Evolutionary conservation across 176 grass and related monocot genomes (phyloP), one percentile per base, ranked within the genome.

Genomic region (Rhynchospora pubera): DNA sequence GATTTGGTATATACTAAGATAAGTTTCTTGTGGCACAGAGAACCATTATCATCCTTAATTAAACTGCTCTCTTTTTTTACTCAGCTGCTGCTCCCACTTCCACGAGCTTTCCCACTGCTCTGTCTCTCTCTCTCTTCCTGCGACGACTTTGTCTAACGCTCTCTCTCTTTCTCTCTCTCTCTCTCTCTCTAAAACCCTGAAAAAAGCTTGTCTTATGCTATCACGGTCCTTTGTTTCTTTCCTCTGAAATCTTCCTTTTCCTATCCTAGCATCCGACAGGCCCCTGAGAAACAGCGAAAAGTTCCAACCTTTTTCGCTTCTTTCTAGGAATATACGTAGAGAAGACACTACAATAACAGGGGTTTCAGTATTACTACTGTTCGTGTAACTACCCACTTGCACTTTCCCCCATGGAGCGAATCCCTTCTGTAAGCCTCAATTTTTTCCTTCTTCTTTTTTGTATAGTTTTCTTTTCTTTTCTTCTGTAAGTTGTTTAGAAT

Each of bases 161-260:
- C n/a, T n/a, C n/a, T n/a, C n/a, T n/a, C n/a, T n/a, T n/a, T n/a
- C 19, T 70, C 65, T 26, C 44, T 61, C 52, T 79, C 77, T 62
- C 30, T n/a, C 76, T 44, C 77, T 53, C 77, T 28, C 15, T 19
- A 79, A 61, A 79, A 12, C 22, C 32, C 21, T 11, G n/a, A 30
- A 51, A 82, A 82, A 47, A 52, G 21, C 47, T 82, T 65, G 79
- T 82, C 79, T 82, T 74, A n/a, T n/a, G n/a, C n/a, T n/a, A n/a
- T n/a, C n/a, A n/a, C n/a, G n/a, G n/a, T n/a, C n/a, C n/a, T n/a
- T n/a, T n/a, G n/a, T n/a, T n/a, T n/a, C n/a, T n/a, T n/a, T n/a
- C n/a, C n/a, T n/a, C n/a, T n/a, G n/a, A n/a, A n/a, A n/a, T n/a
- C n/a, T n/a, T n/a, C n/a, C n/a, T n/a, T n/a, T n/a, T n/a, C n/a